A percentile compares a stretch with the other conserved stretches of the same genome.
Conservation (phyloP, 306 rosid species). For the Trifolium pratense region DNA sequence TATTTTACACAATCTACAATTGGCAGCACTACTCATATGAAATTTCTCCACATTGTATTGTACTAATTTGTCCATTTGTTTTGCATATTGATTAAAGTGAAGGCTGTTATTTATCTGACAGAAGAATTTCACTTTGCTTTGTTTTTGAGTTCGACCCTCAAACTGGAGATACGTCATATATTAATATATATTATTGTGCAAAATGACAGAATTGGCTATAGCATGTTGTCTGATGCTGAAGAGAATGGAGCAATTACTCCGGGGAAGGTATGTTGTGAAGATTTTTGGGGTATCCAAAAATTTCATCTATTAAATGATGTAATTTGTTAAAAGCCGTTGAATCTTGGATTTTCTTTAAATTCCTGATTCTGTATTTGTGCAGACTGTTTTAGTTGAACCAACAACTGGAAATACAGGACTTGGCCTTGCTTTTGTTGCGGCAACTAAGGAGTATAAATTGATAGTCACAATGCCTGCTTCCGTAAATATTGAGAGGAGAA, state of each 20-base stretch:
- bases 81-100: constrained; percentile 10
- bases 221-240: constrained; percentile 88
- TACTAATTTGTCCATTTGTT: neutral
- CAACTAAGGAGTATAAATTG: constrained; percentile 82
- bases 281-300: constrained; percentile 19
- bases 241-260: constrained; percentile 77
- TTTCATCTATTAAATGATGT: constrained; percentile 19
- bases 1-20: too few relatives aligned
- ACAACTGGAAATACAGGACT: constrained; percentile 96
- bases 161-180: constrained; percentile 19
- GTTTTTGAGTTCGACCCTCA: constrained; percentile 14
- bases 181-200: constrained; percentile 33
- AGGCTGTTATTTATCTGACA: neutral
- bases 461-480: constrained; percentile 93
- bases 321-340: constrained; percentile 19
- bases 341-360: constrained; percentile 33
- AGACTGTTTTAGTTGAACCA: constrained; percentile 93
- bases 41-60: neutral
- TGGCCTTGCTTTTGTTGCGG: constrained; percentile 91
- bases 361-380: constrained; percentile 44
- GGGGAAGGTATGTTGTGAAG: constrained; percentile 61
- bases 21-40: neutral
- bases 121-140: constrained; percentile 29
- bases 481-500: constrained; percentile 79
- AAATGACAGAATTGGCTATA: constrained; percentile 78